phyloP scores from a whole-genome alignment of 306 rosid species.

The Calophaca sinica region DNA sequence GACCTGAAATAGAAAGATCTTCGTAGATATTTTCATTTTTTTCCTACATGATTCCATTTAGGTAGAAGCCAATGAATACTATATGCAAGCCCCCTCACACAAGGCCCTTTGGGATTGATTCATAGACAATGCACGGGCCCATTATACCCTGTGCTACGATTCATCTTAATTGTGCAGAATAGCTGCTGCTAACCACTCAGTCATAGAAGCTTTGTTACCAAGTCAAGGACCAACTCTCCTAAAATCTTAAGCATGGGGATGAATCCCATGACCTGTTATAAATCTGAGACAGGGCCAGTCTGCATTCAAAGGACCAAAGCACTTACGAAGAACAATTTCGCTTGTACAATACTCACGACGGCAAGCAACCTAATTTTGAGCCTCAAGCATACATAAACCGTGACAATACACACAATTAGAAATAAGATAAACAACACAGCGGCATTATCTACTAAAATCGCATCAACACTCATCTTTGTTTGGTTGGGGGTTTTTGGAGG shows the following conservation, averaged over 20 bases:
- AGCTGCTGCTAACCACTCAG: neutral
- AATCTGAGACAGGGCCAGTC: neutral
- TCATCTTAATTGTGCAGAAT: conserved; percentile 5
- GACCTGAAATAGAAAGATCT: conserved; percentile 59
- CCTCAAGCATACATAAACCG: neutral
- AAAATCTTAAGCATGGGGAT: conserved; percentile 21
- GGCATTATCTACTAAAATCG: neutral
- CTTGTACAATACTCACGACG: neutral
- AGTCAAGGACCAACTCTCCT: neutral
- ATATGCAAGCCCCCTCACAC: neutral
- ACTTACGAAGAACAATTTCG: neutral
- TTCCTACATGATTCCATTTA: conserved; percentile 29
- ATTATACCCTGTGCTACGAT: neutral
- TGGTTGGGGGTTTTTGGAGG: too few relatives aligned
- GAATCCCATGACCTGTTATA: neutral
- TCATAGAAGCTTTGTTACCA: conserved; percentile 3
- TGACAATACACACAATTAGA: neutral
- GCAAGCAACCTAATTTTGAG: neutral
- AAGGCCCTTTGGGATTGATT: neutral
- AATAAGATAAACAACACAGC: conserved; percentile 6
- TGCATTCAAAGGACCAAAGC: too few relatives aligned
- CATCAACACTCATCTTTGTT: neutral
- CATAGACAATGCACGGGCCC: neutral
- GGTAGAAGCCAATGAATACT: neutral
- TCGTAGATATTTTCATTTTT: conserved; percentile 19